Evolutionary conservation across 2,329 filamentous ascomycete genomes (phyloP).

Genomic region (Knufia petricola): DNA sequence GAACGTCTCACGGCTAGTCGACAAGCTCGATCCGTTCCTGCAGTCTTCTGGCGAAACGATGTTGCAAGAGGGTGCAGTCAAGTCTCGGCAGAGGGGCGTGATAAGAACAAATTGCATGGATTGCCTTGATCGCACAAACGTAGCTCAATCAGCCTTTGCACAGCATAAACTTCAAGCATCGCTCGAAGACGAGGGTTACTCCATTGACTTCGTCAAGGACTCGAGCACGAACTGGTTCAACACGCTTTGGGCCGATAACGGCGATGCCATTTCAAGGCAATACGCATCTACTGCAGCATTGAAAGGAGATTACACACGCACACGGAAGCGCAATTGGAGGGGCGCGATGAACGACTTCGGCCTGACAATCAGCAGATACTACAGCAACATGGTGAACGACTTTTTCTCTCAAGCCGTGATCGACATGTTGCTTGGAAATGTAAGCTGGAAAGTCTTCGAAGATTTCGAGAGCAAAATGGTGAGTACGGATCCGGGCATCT

Average conservation of each 20-base stretch:
- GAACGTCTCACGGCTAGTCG: slow-evolving; percentile 73
- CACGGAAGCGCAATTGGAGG: slow-evolving; percentile 78
- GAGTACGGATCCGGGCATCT: slow-evolving; percentile 82
- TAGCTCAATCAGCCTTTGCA: slow-evolving; percentile 85
- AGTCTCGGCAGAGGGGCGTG: slow-evolving; percentile 57
- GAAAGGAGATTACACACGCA: slow-evolving; percentile 88
- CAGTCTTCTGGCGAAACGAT: slow-evolving; percentile 64
- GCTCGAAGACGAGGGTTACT: slow-evolving; percentile 64
- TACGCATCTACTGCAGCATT: slow-evolving; percentile 92
- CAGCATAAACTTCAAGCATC: slow-evolving; percentile 73
- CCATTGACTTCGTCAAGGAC: slow-evolving; percentile 64
- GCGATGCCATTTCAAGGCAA: slow-evolving; percentile 88
- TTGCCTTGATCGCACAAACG: slow-evolving; percentile 89
- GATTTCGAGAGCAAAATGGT: slow-evolving; percentile 94
- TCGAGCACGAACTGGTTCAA: slow-evolving; percentile 89
- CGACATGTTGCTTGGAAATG: slow-evolving; percentile 85
- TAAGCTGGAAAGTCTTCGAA: slow-evolving; percentile 74
- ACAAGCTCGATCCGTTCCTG: slow-evolving; percentile 58
- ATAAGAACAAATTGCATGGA: slow-evolving; percentile 99
- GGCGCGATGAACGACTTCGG: slow-evolving; percentile 87
- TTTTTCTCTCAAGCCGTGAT: slow-evolving; percentile 94
- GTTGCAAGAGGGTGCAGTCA: slow-evolving; percentile 34
- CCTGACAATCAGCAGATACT: slow-evolving; percentile 66
- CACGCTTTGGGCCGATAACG: slow-evolving; percentile 92
- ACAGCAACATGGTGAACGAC: slow-evolving; percentile 88